Conservation (phyloP, 1,284 basidiomycete genomes). For the Schizophyllum commune region DNA sequence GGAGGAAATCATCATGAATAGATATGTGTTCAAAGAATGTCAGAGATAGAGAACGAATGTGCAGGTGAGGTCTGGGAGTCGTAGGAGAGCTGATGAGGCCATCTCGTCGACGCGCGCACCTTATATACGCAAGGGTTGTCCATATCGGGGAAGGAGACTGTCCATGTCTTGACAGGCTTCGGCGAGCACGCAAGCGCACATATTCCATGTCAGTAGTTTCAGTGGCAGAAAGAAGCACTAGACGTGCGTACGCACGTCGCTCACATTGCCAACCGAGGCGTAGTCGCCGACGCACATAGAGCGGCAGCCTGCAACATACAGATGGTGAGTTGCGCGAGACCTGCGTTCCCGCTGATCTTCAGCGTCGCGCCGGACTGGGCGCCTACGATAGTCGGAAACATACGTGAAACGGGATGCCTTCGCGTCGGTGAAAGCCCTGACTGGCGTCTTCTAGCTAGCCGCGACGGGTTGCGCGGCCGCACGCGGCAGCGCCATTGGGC, state of each 20-base stretch:
- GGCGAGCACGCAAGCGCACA: neutral
- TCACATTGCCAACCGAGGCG: neutral
- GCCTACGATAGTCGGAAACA: neutral
- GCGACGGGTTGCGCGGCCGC: neutral
- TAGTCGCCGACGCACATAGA: neutral
- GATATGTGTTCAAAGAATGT: neutral
- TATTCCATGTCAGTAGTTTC: neutral
- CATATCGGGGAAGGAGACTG: neutral
- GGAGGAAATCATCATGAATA: neutral
- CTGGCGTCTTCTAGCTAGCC: neutral
- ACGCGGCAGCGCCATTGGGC: neutral
- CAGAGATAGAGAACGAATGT: neutral
- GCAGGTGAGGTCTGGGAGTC: neutral
- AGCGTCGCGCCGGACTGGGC: neutral
- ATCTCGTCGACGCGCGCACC: neutral
- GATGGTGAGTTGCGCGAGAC: neutral
- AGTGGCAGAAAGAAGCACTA: neutral
- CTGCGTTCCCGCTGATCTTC: too few relatives aligned
- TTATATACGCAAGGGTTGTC: neutral
- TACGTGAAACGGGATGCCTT: neutral
- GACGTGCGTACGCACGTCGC: neutral
- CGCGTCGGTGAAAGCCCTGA: neutral
- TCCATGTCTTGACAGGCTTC: neutral
- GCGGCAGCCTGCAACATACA: neutral
- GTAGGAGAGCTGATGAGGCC: neutral